Evolutionary conservation across 2,329 filamentous ascomycete genomes (phyloP).

Genomic region (Aspergillus thermomutatus): DNA sequence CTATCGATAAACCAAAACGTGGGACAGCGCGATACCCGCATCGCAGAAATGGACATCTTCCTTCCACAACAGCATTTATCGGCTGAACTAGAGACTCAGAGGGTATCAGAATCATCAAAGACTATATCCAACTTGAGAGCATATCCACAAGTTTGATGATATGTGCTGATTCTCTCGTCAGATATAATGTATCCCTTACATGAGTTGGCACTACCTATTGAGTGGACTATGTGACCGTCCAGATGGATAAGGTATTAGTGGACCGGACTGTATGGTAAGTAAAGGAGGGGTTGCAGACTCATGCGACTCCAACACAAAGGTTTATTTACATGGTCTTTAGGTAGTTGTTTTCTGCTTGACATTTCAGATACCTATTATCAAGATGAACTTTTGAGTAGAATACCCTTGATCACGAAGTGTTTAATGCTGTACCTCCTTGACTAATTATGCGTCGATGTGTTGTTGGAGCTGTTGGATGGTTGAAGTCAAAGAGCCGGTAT

Average conservation of each 20-base stretch:
- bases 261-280: slow-evolving; percentile 3
- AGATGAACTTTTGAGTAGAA: background rate
- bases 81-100: background rate
- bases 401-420: background rate
- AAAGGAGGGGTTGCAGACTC: background rate
- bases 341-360: background rate
- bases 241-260: background rate
- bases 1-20: slow-evolving; percentile 19
- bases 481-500: background rate
- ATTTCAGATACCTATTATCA: background rate
- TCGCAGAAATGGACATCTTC: background rate
- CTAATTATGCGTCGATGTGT: background rate
- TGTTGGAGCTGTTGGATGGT: background rate
- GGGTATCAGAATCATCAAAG: background rate
- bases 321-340: background rate
- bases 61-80: background rate
- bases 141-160: background rate
- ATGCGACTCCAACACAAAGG: background rate
- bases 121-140: background rate
- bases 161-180: background rate
- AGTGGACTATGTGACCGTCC: background rate
- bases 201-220: background rate
- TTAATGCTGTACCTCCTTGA: background rate
- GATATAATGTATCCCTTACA: background rate
- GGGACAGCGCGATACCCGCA: slow-evolving; percentile 18